phyloP scores from a whole-genome alignment of 352 stramenopile species.

The Phytopythium delawarense region DNA sequence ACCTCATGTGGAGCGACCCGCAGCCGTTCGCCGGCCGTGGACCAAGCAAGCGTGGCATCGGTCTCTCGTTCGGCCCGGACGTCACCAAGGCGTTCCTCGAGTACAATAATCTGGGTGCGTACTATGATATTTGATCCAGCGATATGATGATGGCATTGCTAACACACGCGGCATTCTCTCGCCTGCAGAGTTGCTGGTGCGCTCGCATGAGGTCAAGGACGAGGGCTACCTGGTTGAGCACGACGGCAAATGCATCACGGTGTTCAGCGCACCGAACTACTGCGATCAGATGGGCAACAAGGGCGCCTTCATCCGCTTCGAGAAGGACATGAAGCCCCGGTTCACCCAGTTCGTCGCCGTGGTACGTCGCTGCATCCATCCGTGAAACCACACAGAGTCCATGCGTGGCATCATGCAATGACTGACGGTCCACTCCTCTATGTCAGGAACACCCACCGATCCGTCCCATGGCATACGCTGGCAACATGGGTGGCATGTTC shows the following conservation, averaged over 20 bases:
- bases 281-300: conserved; percentile 99
- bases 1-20: conserved; percentile 95
- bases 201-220: conserved; percentile 99
- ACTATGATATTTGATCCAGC: not conserved
- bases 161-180: not conserved
- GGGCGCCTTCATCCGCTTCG: conserved; percentile 98
- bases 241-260: conserved; percentile 98
- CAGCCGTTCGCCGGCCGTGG: conserved; percentile 95
- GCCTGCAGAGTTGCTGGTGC: conserved; percentile 90
- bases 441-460: conserved; percentile 83
- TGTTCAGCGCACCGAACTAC: conserved; percentile 99
- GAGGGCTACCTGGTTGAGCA: conserved; percentile 99
- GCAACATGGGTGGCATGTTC: conserved; percentile 90
- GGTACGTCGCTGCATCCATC: conserved; percentile 26
- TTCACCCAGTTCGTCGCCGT: conserved; percentile 96
- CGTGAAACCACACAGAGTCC: not conserved
- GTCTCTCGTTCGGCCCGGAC: conserved; percentile 97
- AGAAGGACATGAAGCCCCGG: conserved; percentile 91
- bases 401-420: not conserved
- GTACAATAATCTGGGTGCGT: conserved; percentile 92
- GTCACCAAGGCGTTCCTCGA: conserved; percentile 96
- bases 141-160: not conserved
- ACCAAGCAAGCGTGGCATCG: conserved; percentile 96
- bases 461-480: conserved; percentile 86
- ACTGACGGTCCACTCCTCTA: not conserved